These are phyloP conservation scores for Candolleomyces eurysporus DNA, from an alignment of 768 basidiomycete species.

Conservation along the genomic window DNA sequence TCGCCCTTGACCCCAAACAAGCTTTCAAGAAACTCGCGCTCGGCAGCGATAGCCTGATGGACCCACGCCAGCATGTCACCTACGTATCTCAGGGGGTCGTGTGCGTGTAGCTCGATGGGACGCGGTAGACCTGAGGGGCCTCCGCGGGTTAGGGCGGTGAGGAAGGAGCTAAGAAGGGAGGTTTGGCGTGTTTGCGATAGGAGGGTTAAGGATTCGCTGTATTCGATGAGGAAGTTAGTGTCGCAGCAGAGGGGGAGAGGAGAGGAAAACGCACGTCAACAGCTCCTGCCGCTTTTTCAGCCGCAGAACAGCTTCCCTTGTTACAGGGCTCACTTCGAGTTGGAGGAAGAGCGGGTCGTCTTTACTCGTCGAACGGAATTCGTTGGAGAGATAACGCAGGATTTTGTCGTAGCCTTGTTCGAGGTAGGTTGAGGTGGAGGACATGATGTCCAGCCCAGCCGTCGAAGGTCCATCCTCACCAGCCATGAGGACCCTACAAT, in stretches of 20 bases:
- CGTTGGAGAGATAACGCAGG: slow-evolving; percentile 78
- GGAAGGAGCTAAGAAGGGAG: slow-evolving; percentile 77
- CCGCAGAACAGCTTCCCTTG: slow-evolving; percentile 72
- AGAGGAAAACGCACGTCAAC: slow-evolving; percentile 50
- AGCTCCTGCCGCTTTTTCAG: slow-evolving; percentile 78
- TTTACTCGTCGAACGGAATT: slow-evolving; percentile 77
- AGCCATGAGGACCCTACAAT: slow-evolving; percentile 84
- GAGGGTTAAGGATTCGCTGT: slow-evolving; percentile 64
- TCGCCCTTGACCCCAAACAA: slow-evolving; percentile 72
- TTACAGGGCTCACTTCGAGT: slow-evolving; percentile 60
- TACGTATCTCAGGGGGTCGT: slow-evolving; percentile 93
- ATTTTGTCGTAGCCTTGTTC: slow-evolving; percentile 92
- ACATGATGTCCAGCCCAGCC: slow-evolving; percentile 89
- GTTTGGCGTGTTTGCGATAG: slow-evolving; percentile 83
- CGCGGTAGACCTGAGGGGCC: slow-evolving; percentile 54
- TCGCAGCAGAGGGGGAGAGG: neutral
- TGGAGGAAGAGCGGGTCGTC: slow-evolving; percentile 45
- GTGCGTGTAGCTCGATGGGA: slow-evolving; percentile 90
- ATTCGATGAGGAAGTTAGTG: neutral
- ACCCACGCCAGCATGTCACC: slow-evolving; percentile 91
- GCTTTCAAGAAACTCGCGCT: slow-evolving; percentile 89
- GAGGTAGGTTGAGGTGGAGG: slow-evolving; percentile 73
- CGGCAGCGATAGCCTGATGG: slow-evolving; percentile 85
- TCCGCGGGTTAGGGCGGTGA: slow-evolving; percentile 85
- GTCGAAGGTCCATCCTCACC: slow-evolving; percentile 78